phyloP scores from a whole-genome alignment of 306 rosid genomes.

The Myrica gale region DNA sequence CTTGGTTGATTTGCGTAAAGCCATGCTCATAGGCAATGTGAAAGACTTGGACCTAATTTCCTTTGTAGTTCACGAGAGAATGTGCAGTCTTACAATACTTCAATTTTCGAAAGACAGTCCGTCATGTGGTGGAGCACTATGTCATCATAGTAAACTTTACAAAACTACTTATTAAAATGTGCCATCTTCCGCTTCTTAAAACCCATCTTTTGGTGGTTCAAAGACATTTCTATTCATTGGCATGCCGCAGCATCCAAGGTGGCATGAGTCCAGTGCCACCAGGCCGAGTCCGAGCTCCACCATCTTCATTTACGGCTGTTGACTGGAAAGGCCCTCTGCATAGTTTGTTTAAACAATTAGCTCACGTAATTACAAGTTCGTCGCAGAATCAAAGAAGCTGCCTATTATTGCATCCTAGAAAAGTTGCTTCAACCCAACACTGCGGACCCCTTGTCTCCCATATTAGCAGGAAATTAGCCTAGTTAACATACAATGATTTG shows the following conservation, averaged over 20 bases:
- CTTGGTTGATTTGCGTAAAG: neutral
- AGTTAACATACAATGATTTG: too few species aligned
- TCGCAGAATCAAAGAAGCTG: too few species aligned
- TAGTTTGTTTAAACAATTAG: neutral
- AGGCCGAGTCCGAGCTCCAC: constrained; percentile 34
- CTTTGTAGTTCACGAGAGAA: neutral
- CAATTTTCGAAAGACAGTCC: neutral
- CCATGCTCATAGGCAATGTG: neutral
- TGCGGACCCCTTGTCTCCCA: too few species aligned
- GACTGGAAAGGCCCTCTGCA: constrained; percentile 53
- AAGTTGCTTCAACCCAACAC: too few species aligned
- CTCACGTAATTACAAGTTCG: neutral
- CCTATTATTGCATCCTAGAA: too few species aligned
- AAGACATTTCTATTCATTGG: constrained; percentile 24
- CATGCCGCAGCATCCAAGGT: constrained; percentile 69
- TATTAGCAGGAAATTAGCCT: too few species aligned
- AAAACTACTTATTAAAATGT: neutral
- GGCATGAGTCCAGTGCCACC: constrained; percentile 38
- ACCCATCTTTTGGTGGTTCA: neutral
- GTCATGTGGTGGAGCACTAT: neutral
- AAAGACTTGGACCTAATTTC: neutral
- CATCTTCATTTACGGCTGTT: constrained; percentile 39
- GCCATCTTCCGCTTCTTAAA: constrained; percentile 4
- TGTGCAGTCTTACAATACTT: neutral
- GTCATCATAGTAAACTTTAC: neutral